A percentile compares a stretch with the other conserved stretches of the same genome.
These are phyloP conservation scores for Glycine soja DNA, from an alignment of 306 rosid genomes.

Conservation along the genomic window DNA sequence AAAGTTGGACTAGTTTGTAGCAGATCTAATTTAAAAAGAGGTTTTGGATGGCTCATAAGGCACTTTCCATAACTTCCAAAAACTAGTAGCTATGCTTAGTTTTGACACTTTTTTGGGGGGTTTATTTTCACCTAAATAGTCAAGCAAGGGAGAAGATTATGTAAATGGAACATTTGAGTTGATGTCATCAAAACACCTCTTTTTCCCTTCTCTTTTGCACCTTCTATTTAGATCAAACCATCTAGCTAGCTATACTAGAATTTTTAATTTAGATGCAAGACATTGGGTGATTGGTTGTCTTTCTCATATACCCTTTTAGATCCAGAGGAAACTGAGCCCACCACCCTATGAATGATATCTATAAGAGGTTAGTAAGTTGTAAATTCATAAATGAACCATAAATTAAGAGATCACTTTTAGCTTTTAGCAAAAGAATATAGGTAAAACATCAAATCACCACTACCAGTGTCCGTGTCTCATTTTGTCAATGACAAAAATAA, in stretches of 20 bases:
- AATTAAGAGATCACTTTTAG: neutral
- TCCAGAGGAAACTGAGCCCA: neutral
- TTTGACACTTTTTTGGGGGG: neutral
- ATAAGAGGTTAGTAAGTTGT: neutral
- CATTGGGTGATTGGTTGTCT: neutral
- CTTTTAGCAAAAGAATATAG: neutral
- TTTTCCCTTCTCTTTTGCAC: neutral
- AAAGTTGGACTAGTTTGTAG: neutral
- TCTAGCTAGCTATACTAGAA: neutral
- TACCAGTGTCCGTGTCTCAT: neutral
- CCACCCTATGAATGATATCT: conserved; percentile 3
- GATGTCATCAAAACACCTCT: neutral
- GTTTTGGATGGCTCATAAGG: conserved; percentile 10
- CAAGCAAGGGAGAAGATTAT: neutral
- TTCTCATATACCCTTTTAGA: neutral
- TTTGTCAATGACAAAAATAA: neutral
- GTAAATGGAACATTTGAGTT: neutral
- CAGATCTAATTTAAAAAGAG: conserved; percentile 26
- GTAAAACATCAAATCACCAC: neutral
- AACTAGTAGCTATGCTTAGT: neutral
- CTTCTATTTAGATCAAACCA: neutral
- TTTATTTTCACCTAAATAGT: neutral
- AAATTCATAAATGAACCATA: conserved; percentile 8
- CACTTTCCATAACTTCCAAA: neutral
- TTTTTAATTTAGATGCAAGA: neutral